These are phyloP conservation scores for Fusarium foetens DNA, from an alignment of 2,329 filamentous ascomycete genomes.

Conservation along the genomic window DNA sequence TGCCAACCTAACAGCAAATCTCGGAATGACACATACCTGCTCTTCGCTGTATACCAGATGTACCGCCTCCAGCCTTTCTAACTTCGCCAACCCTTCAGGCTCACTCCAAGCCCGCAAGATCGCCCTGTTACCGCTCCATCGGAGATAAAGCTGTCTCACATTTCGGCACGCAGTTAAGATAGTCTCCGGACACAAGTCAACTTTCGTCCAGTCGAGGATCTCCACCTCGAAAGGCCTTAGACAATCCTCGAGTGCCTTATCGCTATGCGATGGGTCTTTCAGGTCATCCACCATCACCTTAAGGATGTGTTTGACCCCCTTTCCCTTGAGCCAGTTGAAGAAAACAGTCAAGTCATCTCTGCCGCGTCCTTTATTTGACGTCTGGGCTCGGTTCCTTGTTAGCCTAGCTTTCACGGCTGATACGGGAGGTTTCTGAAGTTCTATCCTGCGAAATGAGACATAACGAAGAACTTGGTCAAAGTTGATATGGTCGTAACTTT, in stretches of 20 bases:
- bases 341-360: constrained; percentile 2
- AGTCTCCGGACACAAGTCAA: background rate
- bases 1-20: accelerated
- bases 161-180: background rate
- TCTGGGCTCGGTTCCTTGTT: background rate
- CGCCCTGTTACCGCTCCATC: constrained; percentile 17
- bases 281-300: constrained; percentile 9
- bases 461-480: background rate
- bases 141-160: background rate
- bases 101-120: constrained; percentile 23
- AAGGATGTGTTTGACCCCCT: constrained; percentile 10
- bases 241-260: constrained; percentile 3
- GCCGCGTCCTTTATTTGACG: background rate
- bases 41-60: background rate
- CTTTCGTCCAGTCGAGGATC: constrained; percentile 12
- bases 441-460: background rate
- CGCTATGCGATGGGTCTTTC: background rate
- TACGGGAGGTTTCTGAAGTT: background rate
- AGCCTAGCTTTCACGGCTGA: background rate
- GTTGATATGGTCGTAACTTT: background rate
- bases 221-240: constrained; percentile 8
- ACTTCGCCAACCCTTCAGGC: background rate
- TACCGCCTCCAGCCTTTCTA: background rate
- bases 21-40: background rate
- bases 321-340: constrained; percentile 12